Conservation (phyloP, 208 protist genomes). For the Wallacemonas sp. region DNA sequence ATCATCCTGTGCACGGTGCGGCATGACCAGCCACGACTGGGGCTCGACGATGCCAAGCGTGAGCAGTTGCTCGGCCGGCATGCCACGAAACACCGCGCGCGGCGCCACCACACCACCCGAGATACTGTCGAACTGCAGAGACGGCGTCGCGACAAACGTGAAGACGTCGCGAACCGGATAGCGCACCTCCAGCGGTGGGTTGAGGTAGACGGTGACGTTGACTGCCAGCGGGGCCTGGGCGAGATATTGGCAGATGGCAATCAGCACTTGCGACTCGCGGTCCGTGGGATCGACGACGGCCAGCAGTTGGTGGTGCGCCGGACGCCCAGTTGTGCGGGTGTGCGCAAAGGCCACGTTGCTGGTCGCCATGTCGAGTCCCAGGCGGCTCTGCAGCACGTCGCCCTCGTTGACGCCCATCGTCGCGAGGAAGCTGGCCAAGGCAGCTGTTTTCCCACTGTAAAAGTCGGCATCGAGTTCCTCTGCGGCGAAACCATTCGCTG, state of each 20-base stretch:
- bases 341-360: background rate
- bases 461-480: slow-evolving; percentile 40
- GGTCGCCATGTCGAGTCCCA: background rate
- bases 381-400: background rate
- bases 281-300: slow-evolving; percentile 92
- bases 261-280: slow-evolving; percentile 77
- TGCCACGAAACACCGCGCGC: slow-evolving; percentile 43
- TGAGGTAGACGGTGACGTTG: slow-evolving; percentile 73
- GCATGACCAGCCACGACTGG: slow-evolving; percentile 88
- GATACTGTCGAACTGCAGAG: slow-evolving; percentile 68
- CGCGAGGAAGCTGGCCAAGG: slow-evolving; percentile 24
- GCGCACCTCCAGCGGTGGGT: slow-evolving; percentile 51
- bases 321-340: background rate
- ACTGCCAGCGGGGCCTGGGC: slow-evolving; percentile 35
- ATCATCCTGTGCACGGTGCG: slow-evolving; percentile 81
- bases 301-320: slow-evolving; percentile 36
- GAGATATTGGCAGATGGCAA: slow-evolving; percentile 79
- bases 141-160: slow-evolving; percentile 73
- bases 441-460: slow-evolving; percentile 42
- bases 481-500: slow-evolving; percentile 17
- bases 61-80: slow-evolving; percentile 57
- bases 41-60: slow-evolving; percentile 91
- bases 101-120: slow-evolving; percentile 57
- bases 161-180: slow-evolving; percentile 93
- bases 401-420: background rate